Evolutionary conservation across 768 basidiomycete species (phyloP).

Genomic region (Amanita pseudoporphyria): DNA sequence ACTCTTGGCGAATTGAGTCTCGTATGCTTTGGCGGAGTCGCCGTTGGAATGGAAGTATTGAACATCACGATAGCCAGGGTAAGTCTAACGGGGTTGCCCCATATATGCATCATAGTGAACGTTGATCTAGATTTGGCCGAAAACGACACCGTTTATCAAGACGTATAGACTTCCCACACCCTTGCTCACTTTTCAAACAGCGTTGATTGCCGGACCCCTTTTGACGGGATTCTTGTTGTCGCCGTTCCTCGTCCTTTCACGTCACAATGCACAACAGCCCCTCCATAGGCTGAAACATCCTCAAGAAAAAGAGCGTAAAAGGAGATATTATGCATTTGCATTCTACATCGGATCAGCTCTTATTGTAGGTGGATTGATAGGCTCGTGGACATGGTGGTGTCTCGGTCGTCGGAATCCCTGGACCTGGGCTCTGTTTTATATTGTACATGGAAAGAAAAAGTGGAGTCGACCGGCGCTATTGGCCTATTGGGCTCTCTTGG

Average conservation of each 20-base stretch:
- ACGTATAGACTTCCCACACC: constrained; percentile 92
- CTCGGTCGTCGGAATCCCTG: constrained; percentile 77
- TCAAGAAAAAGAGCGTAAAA: constrained; percentile 61
- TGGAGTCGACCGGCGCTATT: constrained; percentile 78
- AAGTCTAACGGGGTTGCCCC: constrained; percentile 17
- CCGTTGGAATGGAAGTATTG: constrained; percentile 76
- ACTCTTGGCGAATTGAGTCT: constrained; percentile 91
- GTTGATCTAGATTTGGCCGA: constrained; percentile 58
- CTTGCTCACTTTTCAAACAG: constrained; percentile 83
- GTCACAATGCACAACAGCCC: constrained; percentile 85
- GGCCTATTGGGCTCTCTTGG: constrained; percentile 77
- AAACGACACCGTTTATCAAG: constrained; percentile 75
- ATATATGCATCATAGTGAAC: constrained; percentile 1
- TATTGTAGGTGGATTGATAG: constrained; percentile 76
- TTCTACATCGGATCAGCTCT: constrained; percentile 73
- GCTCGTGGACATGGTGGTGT: constrained; percentile 88
- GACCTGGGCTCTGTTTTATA: constrained; percentile 74
- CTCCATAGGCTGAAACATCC: constrained; percentile 75
- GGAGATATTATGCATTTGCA: constrained; percentile 72
- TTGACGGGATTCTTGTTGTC: constrained; percentile 93
- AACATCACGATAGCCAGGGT: constrained; percentile 80
- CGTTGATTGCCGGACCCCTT: constrained; percentile 86
- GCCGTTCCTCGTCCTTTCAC: constrained; percentile 83
- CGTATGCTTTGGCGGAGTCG: constrained; percentile 83
- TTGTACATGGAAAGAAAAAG: constrained; percentile 62